Evolutionary conservation across 331 rosid species (phyloP).

Genomic region (Ulmus americana): DNA sequence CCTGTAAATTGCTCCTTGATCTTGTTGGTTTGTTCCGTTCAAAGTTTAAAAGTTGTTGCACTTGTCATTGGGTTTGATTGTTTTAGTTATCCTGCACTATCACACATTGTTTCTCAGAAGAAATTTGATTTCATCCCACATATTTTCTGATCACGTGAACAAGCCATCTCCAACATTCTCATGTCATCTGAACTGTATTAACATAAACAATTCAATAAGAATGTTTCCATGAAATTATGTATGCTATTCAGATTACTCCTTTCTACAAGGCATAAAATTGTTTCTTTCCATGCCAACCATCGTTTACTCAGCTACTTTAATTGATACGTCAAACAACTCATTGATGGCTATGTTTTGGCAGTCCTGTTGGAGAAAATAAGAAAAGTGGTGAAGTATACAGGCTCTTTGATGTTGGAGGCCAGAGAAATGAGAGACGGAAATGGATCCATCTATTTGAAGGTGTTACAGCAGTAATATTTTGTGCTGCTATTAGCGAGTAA

Average conservation of each 20-base stretch:
- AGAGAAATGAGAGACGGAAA: conserved; percentile 98
- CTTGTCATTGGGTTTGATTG: too few species aligned
- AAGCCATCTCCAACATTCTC: neutral
- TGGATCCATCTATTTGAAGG: conserved; percentile 99
- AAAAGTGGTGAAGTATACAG: conserved; percentile 96
- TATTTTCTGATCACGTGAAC: too few species aligned
- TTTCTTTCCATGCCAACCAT: neutral
- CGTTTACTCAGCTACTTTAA: neutral
- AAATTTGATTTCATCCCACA: too few species aligned
- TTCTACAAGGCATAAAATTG: neutral
- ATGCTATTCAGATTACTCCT: neutral
- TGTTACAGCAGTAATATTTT: conserved; percentile 95
- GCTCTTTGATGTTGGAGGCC: conserved; percentile 97
- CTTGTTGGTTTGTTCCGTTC: too few species aligned
- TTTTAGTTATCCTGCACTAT: too few species aligned
- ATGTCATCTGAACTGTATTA: neutral
- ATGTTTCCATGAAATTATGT: neutral
- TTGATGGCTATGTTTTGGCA: conserved; percentile 38
- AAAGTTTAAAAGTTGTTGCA: too few species aligned
- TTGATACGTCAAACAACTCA: conserved; percentile 8
- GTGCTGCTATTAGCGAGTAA: conserved; percentile 98
- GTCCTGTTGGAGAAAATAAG: conserved; percentile 95
- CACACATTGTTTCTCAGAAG: too few species aligned
- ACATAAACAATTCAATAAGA: neutral
- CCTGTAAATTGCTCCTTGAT: too few species aligned